Evolutionary conservation across 805 yeast species (phyloP).

Genomic region (Pichia cephalocereana): DNA sequence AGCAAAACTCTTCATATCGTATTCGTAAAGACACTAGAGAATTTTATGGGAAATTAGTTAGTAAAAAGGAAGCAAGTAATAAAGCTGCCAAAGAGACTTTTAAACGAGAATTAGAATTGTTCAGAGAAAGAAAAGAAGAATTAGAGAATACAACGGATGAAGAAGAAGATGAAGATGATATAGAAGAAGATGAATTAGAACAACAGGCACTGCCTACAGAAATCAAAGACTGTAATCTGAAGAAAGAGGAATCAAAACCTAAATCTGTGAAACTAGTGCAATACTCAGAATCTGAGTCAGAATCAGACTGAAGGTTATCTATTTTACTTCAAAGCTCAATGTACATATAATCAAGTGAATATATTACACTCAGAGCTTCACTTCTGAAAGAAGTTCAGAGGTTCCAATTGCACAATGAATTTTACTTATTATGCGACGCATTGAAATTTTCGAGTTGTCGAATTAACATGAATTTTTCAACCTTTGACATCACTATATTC

Average conservation of each 20-base stretch:
- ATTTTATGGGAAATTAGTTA: slow-evolving; percentile 25
- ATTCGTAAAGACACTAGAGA: slow-evolving; percentile 29
- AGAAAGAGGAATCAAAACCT: too few relatives aligned
- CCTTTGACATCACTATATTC: too few relatives aligned
- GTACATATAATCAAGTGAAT: too few relatives aligned
- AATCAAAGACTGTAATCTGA: too few relatives aligned
- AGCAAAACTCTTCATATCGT: slow-evolving; percentile 33
- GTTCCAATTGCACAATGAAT: too few relatives aligned
- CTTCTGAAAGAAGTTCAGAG: too few relatives aligned
- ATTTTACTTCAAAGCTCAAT: too few relatives aligned
- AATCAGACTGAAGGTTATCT: not conserved
- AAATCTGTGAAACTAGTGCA: not conserved
- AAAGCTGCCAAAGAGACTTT: slow-evolving; percentile 6
- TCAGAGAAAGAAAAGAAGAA: not conserved
- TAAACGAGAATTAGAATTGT: not conserved
- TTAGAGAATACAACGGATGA: not conserved
- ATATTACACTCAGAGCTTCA: too few relatives aligned
- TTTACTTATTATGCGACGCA: too few relatives aligned
- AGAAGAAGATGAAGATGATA: not conserved
- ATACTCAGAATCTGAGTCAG: slow-evolving; percentile 4
- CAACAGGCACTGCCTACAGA: not conserved
- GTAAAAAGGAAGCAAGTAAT: slow-evolving; percentile 17
- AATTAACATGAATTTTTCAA: too few relatives aligned
- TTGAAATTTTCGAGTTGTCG: too few relatives aligned
- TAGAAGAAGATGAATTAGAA: not conserved